Evolutionary conservation across 257 asterid species (phyloP).

Genomic region (Gentiana macrophylla): DNA sequence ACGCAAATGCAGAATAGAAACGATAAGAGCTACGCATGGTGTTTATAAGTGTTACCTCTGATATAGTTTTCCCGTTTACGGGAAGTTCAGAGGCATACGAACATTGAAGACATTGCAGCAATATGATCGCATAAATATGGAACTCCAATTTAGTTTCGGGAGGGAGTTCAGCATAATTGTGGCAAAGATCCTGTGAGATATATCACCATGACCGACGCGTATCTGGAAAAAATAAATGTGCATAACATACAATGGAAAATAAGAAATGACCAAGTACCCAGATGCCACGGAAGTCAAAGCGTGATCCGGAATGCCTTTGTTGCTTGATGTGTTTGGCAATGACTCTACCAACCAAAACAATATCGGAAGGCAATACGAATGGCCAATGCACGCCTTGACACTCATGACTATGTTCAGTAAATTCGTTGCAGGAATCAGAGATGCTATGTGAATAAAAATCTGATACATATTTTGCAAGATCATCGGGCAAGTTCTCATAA

Average conservation of each 20-base stretch:
- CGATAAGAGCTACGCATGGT: background rate
- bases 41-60: constrained; percentile 40
- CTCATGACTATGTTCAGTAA: constrained; percentile 74
- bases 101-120: constrained; percentile 62
- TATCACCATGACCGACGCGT: constrained; percentile 16
- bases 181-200: constrained; percentile 64
- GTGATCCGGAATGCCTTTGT: constrained; percentile 25
- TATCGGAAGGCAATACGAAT: constrained; percentile 69
- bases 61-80: constrained; percentile 30
- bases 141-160: constrained; percentile 69
- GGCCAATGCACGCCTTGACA: constrained; percentile 88
- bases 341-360: constrained; percentile 85
- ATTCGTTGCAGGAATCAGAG: constrained; percentile 25
- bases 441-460: constrained; percentile 26
- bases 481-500: constrained; percentile 41
- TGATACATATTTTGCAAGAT: constrained; percentile 40
- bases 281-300: constrained; percentile 22
- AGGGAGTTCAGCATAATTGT: constrained; percentile 58
- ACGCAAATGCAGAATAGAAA: background rate
- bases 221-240: constrained; percentile 3
- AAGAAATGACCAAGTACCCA: constrained; percentile 28
- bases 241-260: constrained; percentile 6
- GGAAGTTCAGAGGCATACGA: constrained; percentile 42
- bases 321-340: constrained; percentile 48
- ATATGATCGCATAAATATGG: constrained; percentile 64